Evolutionary conservation across 352 stramenopile species (phyloP).

Genomic region (Phytophthora capsici): DNA sequence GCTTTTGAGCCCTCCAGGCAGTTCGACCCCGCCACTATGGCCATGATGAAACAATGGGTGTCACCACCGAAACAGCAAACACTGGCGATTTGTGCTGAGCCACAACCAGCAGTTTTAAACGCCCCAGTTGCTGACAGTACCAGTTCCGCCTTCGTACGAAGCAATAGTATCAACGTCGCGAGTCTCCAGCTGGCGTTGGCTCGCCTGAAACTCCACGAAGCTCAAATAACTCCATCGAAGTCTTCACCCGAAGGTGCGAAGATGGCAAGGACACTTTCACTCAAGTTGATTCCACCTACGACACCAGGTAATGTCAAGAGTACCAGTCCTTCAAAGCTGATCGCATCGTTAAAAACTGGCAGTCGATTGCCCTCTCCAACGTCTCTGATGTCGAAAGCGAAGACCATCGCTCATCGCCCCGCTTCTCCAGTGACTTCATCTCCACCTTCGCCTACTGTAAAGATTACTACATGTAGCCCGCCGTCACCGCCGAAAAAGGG

Average conservation of each 20-base stretch:
- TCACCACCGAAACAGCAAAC: slow-evolving; percentile 21
- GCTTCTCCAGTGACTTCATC: slow-evolving; percentile 21
- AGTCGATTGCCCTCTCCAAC: slow-evolving; percentile 31
- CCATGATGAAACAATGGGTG: slow-evolving; percentile 31
- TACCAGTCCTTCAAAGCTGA: slow-evolving; percentile 14
- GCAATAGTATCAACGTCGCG: slow-evolving; percentile 29
- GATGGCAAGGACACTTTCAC: slow-evolving; percentile 10
- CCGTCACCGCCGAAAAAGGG: slow-evolving; percentile 26
- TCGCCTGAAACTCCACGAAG: slow-evolving; percentile 9
- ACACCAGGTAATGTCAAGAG: slow-evolving; percentile 4
- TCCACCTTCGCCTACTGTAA: slow-evolving; percentile 4
- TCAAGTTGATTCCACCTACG: slow-evolving; percentile 6
- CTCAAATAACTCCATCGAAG: slow-evolving; percentile 12
- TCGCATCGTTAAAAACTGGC: slow-evolving; percentile 8
- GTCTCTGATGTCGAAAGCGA: slow-evolving; percentile 32
- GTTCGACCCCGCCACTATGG: slow-evolving; percentile 34
- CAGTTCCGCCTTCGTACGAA: background rate
- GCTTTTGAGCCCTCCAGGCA: slow-evolving; percentile 30
- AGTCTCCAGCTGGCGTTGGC: slow-evolving; percentile 23
- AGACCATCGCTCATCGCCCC: slow-evolving; percentile 23
- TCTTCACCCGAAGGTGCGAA: background rate
- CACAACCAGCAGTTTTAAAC: background rate
- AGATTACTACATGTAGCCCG: slow-evolving; percentile 9
- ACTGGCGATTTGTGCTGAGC: slow-evolving; percentile 29
- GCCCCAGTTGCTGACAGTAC: background rate